Base-by-base conservation (phyloP, 2,329 filamentous ascomycete genomes). In the Scedosporium dehoogii region DNA sequence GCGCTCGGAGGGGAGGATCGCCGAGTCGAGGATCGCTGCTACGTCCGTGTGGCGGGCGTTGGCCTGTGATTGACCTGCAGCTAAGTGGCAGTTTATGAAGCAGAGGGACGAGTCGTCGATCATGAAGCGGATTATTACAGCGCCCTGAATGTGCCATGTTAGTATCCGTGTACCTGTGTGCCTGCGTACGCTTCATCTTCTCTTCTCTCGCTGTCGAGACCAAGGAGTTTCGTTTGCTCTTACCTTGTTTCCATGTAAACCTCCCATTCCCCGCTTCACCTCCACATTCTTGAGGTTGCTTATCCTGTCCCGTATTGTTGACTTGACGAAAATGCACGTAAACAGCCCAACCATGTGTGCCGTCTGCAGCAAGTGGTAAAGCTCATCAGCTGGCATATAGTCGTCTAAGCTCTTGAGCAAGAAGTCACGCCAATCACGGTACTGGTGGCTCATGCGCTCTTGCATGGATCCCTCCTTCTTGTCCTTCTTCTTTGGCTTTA, bases 71-170 rank as follows among this genome's bases (percentile, higher is more conserved):
- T 99, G 94, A 0, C 94, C 94, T 0, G 94, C 94, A 18, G 94
- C 94, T 64, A 99, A 79, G 83, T 99, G 94, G 72, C 94, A 99
- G 72, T 99, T 99, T 76, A 97, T 84, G 74, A 99, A 93, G 76
- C 94, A 99, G 42, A 99, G 75, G 1, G 93, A 97, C 59, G 88
- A 94, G 73, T 99, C 92, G 70, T 99, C 94, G 2, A 99, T 76
- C 69, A 92, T 82, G 74, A 99, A 96, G n/a, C 94, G 90, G 46
- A 97, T 83, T 42, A 96, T 83, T 42, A 97, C 84, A 21, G 92
- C 94, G 65, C 94, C 94, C 78, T 59, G 16, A 14, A n/a, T 38
- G 12, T 38, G 6, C 10, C 41, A 3, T 48, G 58, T 59, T 59
- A 59, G 41, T 14, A 38, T 12, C 33, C 9, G 33, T 38, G 1